Percentiles rank a stretch among this genome's conserved stretches.
Conservation (phyloP, 345 rosid species). For the Barbarea vulgaris region DNA sequence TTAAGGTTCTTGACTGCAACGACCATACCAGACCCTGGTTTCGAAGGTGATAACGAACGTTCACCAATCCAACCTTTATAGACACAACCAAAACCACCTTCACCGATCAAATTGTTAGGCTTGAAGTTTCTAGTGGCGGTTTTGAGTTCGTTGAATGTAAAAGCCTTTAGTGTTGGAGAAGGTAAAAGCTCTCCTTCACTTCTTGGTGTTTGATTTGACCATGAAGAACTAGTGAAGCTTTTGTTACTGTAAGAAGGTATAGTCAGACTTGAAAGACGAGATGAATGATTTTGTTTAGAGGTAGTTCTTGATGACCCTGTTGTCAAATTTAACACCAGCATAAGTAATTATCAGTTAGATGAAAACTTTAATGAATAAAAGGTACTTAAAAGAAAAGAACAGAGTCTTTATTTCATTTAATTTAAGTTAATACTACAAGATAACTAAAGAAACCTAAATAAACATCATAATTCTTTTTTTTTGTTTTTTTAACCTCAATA, state of each 20-base stretch:
- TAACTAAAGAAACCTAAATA: slow-evolving; percentile 1
- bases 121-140: slow-evolving; percentile 92
- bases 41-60: slow-evolving; percentile 62
- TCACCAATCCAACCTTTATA: slow-evolving; percentile 94
- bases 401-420: slow-evolving; percentile 2
- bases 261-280: slow-evolving; percentile 60
- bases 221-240: slow-evolving; percentile 50
- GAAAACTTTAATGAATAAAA: not conserved
- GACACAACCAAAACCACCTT: slow-evolving; percentile 94
- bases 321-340: slow-evolving; percentile 19
- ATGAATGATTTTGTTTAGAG: slow-evolving; percentile 58
- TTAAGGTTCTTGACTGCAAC: slow-evolving; percentile 91
- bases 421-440: not conserved
- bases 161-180: slow-evolving; percentile 78
- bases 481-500: not conserved
- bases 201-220: slow-evolving; percentile 55
- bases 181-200: slow-evolving; percentile 84
- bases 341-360: not conserved
- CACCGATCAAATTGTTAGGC: slow-evolving; percentile 78
- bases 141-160: slow-evolving; percentile 69
- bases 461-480: not conserved
- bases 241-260: slow-evolving; percentile 60
- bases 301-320: slow-evolving; percentile 60
- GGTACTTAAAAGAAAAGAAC: not conserved
- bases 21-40: slow-evolving; percentile 83